A percentile compares a stretch with the other conserved stretches of the same genome.
phyloP scores from a whole-genome alignment of 345 rosid species.

The Litchi chinensis region DNA sequence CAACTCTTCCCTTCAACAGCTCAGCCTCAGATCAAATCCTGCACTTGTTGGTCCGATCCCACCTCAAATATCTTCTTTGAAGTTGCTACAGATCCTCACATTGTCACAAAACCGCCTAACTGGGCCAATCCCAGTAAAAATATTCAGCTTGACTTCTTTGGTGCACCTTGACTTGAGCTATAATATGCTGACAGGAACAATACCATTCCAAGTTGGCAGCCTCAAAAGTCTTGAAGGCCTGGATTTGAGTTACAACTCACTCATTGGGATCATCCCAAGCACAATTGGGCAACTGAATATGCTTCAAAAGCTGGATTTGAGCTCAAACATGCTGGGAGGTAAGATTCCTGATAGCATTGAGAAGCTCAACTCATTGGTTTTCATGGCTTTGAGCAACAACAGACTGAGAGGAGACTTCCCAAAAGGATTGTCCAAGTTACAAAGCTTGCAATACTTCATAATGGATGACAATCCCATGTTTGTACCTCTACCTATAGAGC shows the following conservation, averaged over 20 bases:
- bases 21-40: conserved; percentile 83
- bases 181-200: conserved; percentile 57
- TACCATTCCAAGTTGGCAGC: conserved; percentile 65
- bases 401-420: conserved; percentile 62
- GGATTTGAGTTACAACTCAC: conserved; percentile 76
- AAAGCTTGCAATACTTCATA: conserved; percentile 72
- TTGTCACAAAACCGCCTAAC: conserved; percentile 73
- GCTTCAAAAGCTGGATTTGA: conserved; percentile 89
- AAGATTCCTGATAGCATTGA: conserved; percentile 56
- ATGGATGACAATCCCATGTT: conserved; percentile 88
- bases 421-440: conserved; percentile 54
- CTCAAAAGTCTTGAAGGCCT: conserved; percentile 66
- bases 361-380: conserved; percentile 54
- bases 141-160: conserved; percentile 48
- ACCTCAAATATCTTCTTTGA: conserved; percentile 58
- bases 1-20: conserved; percentile 74
- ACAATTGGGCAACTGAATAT: conserved; percentile 60
- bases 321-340: conserved; percentile 69
- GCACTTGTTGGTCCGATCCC: conserved; percentile 77
- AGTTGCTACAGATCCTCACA: conserved; percentile 68
- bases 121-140: conserved; percentile 53
- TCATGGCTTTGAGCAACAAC: conserved; percentile 82
- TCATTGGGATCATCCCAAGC: conserved; percentile 58
- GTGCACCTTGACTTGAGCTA: conserved; percentile 83
- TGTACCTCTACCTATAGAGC: conserved; percentile 57